Percentiles rank a stretch among this genome's conserved stretches.
These are phyloP conservation scores for Phytophthora hybrid DNA, from an alignment of 352 stramenopile species.

Conservation along the genomic window DNA sequence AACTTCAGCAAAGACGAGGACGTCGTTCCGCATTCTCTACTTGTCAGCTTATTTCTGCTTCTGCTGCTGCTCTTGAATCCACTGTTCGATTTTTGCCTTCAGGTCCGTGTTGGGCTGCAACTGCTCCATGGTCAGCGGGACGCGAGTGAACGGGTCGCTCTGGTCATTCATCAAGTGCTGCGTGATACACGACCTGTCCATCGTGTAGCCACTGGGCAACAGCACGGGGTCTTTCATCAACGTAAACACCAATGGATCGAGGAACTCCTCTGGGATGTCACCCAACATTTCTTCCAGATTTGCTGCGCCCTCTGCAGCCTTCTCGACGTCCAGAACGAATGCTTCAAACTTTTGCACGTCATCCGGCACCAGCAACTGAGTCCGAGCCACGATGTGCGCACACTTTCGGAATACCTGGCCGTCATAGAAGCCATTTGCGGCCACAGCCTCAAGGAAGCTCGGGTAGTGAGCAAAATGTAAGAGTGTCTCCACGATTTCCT, in stretches of 20 bases:
- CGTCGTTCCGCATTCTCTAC: slow-evolving; percentile 3
- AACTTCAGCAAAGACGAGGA: not conserved
- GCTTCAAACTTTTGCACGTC: slow-evolving; percentile 60
- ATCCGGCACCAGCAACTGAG: slow-evolving; percentile 59
- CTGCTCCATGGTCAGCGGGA: slow-evolving; percentile 82
- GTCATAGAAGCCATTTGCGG: slow-evolving; percentile 91
- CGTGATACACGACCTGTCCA: slow-evolving; percentile 95
- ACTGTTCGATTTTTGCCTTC: slow-evolving; percentile 75
- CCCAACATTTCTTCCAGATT: slow-evolving; percentile 83
- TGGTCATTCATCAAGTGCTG: slow-evolving; percentile 98
- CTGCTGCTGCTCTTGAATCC: slow-evolving; percentile 52
- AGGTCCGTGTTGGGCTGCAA: slow-evolving; percentile 68
- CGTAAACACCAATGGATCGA: slow-evolving; percentile 95
- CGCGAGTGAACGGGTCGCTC: slow-evolving; percentile 97
- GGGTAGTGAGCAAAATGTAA: slow-evolving; percentile 93
- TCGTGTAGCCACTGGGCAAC: slow-evolving; percentile 92
- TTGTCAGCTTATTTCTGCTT: slow-evolving; percentile 19
- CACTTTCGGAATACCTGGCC: slow-evolving; percentile 78
- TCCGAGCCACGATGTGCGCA: slow-evolving; percentile 70
- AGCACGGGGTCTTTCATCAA: slow-evolving; percentile 97
- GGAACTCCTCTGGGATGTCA: slow-evolving; percentile 97
- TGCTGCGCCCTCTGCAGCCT: slow-evolving; percentile 51
- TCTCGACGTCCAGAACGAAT: slow-evolving; percentile 68
- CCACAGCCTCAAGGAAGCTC: slow-evolving; percentile 93
- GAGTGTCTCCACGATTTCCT: slow-evolving; percentile 96